A percentile compares a stretch with the other conserved stretches of the same genome.
These are phyloP conservation scores for Plasmodium yoelii DNA, from an alignment of 169 alveolate genomes.

Conservation along the genomic window DNA sequence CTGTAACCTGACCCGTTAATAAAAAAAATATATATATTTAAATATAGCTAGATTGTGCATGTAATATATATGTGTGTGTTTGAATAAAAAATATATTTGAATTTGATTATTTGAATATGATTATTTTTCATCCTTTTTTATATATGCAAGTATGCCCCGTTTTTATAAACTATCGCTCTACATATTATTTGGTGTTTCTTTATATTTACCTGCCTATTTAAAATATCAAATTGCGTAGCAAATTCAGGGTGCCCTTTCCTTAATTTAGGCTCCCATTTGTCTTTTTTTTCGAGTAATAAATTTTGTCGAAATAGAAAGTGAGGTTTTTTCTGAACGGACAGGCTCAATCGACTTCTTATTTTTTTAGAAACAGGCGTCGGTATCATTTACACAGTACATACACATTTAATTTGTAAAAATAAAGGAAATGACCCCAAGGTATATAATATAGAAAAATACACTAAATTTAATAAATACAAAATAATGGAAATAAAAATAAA, in stretches of 20 bases:
- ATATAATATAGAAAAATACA: background rate
- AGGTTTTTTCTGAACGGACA: conserved; percentile 65
- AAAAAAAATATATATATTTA: background rate
- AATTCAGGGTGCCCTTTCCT: conserved; percentile 71
- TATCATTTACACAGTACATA: conserved; percentile 18
- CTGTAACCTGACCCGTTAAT: conserved; percentile 43
- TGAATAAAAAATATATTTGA: no score
- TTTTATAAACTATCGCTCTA: background rate
- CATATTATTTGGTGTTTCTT: background rate
- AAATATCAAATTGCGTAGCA: conserved; percentile 58
- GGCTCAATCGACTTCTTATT: conserved; percentile 54
- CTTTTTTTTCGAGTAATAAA: conserved; percentile 36
- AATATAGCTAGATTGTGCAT: no score
- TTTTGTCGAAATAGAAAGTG: conserved; percentile 65
- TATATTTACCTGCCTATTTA: conserved; percentile 49
- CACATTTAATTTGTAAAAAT: background rate
- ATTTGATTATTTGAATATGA: no score
- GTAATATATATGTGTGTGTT: no score
- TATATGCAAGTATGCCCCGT: background rate
- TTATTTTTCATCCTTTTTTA: background rate
- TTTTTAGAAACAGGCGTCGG: conserved; percentile 72
- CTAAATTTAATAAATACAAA: no score
- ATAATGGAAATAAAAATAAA: no score
- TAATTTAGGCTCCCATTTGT: conserved; percentile 59
- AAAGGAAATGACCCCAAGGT: background rate